Base-by-base conservation (phyloP, 108 stramenopile species). In the Cyclotella sp. region DNA sequence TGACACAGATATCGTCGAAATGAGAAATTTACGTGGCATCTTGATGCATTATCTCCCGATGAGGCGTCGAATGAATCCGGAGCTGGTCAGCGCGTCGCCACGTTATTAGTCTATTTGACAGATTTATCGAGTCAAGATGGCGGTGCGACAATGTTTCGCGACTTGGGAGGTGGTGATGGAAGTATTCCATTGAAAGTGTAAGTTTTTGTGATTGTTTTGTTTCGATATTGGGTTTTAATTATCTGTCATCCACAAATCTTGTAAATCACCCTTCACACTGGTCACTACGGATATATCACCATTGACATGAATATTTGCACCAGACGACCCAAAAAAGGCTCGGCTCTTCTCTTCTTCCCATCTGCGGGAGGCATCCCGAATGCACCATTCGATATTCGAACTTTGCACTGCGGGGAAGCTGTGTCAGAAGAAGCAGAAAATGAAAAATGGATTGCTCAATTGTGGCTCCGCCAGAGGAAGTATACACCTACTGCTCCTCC, bases 11-110 rank as follows among this genome's bases (percentile, higher is more conserved):
- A 92, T 62, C 83, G 87, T 42, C 71, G 83, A 18, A 83, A 67
- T n/a, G 91, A 95, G 69, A 88, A 89, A 62, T 95, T 92, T 64
- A 92, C 90, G 6, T 95, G 93, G 93, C 93, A 95, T 74, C 67
- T 92, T 21, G 93, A 95, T 74, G 93, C 91, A 3, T 68, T 95
- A 19, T 81, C 88, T 15, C 88, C 91, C 12, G 60, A 74, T 0
- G 88, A 86, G 55, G 72, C 70, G 10, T 39, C 68, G 13, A 47
- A 75, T 28, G 49, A 58, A 0, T 62, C 53, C 12, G 90, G 85
- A 27, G 73, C 78, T 30, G 91, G 93, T 41, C 93, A 94, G 68
- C 85, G 93, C 58, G 75, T 84, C 19, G 93, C 93, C 0, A 95
- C 93, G 0, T 52, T 95, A 45, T 63, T 95, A 49, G 93, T 95